phyloP scores from a whole-genome alignment of 2,329 filamentous ascomycete genomes.

The Hypoxylon sp. region DNA sequence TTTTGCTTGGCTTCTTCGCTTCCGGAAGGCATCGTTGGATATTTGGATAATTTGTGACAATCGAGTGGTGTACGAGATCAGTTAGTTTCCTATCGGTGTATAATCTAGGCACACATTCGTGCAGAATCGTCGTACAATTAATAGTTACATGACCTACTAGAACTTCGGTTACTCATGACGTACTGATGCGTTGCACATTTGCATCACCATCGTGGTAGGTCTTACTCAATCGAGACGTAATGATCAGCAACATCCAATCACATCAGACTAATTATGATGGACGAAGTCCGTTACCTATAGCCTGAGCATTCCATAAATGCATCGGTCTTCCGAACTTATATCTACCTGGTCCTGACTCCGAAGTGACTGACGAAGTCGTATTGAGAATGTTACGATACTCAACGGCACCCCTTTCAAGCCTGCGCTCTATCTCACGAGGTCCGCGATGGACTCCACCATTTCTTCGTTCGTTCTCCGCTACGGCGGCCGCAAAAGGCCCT shows the following conservation, averaged over 20 bases:
- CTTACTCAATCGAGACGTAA: constrained; percentile 4
- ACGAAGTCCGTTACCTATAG: background rate
- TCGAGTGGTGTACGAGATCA: no score
- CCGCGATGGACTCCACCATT: background rate
- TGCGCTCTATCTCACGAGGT: constrained; percentile 7
- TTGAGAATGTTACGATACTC: constrained; percentile 17
- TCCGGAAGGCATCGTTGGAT: no score
- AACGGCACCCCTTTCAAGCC: background rate
- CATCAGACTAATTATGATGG: background rate
- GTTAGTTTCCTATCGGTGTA: background rate
- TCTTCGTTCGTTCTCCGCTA: constrained; percentile 19
- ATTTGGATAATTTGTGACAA: no score
- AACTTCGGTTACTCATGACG: constrained; percentile 1
- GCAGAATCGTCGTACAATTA: background rate
- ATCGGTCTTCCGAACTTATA: background rate
- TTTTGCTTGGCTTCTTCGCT: no score
- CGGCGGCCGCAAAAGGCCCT: constrained; percentile 22
- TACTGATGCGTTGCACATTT: background rate
- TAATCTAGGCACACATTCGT: background rate
- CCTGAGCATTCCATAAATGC: background rate
- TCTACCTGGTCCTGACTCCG: background rate
- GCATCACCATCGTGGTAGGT: constrained; percentile 1
- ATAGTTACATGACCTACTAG: background rate
- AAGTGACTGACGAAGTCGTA: background rate
- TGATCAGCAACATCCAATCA: background rate